Percentiles rank a stretch among this genome's conserved stretches.
These are phyloP conservation scores for Xylaria sp. DNA, from an alignment of 2,329 filamentous ascomycete genomes.

Conservation along the genomic window DNA sequence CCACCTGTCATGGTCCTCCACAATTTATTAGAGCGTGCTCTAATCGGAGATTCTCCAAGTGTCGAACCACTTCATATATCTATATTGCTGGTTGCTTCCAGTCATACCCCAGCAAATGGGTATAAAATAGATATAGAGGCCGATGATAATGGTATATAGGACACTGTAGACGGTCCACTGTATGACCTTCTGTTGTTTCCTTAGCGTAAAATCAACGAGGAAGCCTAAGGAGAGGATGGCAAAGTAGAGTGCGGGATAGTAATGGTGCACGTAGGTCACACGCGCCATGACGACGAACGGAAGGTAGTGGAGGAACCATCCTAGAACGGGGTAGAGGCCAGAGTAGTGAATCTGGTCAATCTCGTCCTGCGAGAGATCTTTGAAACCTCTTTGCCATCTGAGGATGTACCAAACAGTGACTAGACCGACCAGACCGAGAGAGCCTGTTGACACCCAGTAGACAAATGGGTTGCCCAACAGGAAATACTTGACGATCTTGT, in stretches of 20 bases:
- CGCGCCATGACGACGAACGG: slow-evolving; percentile 98
- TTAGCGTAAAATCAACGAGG: slow-evolving; percentile 83
- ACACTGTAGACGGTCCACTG: slow-evolving; percentile 77
- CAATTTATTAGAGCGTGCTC: slow-evolving; percentile 6
- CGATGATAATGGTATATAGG: slow-evolving; percentile 79
- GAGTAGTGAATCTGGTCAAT: slow-evolving; percentile 96
- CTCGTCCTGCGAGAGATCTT: slow-evolving; percentile 80
- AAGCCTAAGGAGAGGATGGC: slow-evolving; percentile 92
- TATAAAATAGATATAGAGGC: slow-evolving; percentile 89
- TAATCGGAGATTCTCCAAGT: slow-evolving; percentile 85
- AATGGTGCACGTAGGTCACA: slow-evolving; percentile 99
- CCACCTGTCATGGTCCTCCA: slow-evolving; percentile 7
- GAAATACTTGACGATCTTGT: slow-evolving; percentile 97
- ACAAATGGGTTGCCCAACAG: slow-evolving; percentile 95
- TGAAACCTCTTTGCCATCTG: slow-evolving; percentile 95
- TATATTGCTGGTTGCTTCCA: slow-evolving; percentile 84
- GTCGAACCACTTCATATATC: slow-evolving; percentile 93
- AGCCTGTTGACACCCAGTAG: slow-evolving; percentile 92
- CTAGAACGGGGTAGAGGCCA: slow-evolving; percentile 88
- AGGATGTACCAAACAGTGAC: slow-evolving; percentile 86
- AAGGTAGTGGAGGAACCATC: slow-evolving; percentile 96
- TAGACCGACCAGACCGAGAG: slow-evolving; percentile 77
- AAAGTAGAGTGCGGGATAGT: slow-evolving; percentile 98
- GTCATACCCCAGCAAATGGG: slow-evolving; percentile 97
- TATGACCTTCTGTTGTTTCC: slow-evolving; percentile 70